Evolutionary conservation across 768 basidiomycete species (phyloP).

Genomic region (Rhodotorula sphaerocarpa): DNA sequence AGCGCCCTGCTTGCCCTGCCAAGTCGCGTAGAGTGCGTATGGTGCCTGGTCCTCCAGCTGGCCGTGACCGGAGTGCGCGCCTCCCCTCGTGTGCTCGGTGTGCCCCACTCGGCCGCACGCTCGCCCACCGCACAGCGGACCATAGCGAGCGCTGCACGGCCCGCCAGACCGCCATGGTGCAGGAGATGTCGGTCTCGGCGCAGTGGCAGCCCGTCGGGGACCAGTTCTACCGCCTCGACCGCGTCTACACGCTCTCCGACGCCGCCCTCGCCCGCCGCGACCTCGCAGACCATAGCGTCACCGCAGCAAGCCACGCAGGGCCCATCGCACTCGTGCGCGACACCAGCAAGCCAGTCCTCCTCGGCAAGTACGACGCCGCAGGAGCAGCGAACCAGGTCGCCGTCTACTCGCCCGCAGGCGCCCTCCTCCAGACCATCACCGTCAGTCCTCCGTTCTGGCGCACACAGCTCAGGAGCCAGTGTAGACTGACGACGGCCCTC

Average conservation of each 20-base stretch:
- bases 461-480: no score
- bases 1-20: no score
- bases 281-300: constrained; percentile 67
- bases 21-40: no score
- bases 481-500: no score
- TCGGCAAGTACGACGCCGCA: constrained; percentile 45
- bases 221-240: constrained; percentile 69
- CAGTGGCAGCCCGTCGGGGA: constrained; percentile 78
- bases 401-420: constrained; percentile 77
- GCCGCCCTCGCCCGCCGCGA: constrained; percentile 59
- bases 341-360: constrained; percentile 63
- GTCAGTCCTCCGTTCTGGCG: neutral
- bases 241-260: constrained; percentile 62
- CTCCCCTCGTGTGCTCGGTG: no score
- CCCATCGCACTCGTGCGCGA: constrained; percentile 87
- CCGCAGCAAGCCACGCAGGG: constrained; percentile 77
- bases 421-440: constrained; percentile 46
- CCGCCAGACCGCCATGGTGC: no score
- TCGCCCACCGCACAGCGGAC: no score
- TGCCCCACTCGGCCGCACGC: no score
- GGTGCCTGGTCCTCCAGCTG: no score
- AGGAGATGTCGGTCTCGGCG: no score
- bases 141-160: no score
- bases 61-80: no score
- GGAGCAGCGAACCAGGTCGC: constrained; percentile 62